Evolutionary conservation across 345 rosid species (phyloP).

Genomic region (Salix arbutifolia): DNA sequence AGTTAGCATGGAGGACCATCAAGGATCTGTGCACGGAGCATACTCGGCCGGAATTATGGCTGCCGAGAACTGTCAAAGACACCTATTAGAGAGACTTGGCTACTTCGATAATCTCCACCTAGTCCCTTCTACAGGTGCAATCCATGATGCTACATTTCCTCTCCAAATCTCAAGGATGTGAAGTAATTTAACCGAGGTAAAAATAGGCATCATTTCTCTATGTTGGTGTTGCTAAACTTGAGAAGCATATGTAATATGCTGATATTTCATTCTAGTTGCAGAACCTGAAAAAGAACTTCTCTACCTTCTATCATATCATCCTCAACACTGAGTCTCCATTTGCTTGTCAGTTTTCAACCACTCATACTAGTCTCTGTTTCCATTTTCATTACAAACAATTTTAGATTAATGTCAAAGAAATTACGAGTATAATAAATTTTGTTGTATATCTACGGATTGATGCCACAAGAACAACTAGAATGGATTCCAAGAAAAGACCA

Average conservation of each 20-base stretch:
- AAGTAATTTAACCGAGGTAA: slow-evolving; percentile 10
- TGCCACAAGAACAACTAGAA: too few relatives aligned
- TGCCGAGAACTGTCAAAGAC: slow-evolving; percentile 59
- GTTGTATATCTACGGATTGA: too few relatives aligned
- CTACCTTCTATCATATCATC: background rate
- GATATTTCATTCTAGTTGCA: too few relatives aligned
- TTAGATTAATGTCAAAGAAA: too few relatives aligned
- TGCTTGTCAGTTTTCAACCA: too few relatives aligned
- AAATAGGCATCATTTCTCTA: background rate
- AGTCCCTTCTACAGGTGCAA: slow-evolving; percentile 37
- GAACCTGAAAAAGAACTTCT: background rate
- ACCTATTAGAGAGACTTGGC: slow-evolving; percentile 45
- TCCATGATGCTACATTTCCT: slow-evolving; percentile 54
- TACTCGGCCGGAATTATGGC: slow-evolving; percentile 69
- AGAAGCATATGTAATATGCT: background rate
- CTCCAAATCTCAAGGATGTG: slow-evolving; percentile 83
- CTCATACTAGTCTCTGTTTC: too few relatives aligned
- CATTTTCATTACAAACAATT: too few relatives aligned
- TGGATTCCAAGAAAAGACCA: too few relatives aligned
- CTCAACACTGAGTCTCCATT: background rate
- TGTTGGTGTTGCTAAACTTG: background rate
- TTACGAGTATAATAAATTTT: too few relatives aligned
- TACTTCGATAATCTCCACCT: slow-evolving; percentile 41
- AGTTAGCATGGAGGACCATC: slow-evolving; percentile 71
- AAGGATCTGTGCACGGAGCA: slow-evolving; percentile 89